A percentile compares a stretch with the other conserved stretches of the same genome.
Conservation (phyloP, 306 rosid genomes). For the Parietaria judaica region DNA sequence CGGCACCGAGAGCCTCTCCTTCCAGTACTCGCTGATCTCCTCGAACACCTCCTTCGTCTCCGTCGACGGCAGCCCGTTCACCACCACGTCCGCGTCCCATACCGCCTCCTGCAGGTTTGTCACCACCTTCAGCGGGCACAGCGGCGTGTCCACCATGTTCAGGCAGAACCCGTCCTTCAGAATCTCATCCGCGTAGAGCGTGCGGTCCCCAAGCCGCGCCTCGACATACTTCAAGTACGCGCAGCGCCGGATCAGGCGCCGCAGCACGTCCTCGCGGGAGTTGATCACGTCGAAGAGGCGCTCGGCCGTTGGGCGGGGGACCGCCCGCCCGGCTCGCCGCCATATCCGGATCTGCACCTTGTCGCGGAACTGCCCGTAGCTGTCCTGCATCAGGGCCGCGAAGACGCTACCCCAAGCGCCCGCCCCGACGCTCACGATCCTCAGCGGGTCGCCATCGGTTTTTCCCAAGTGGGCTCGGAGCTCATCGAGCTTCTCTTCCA, state of each 20-base stretch:
- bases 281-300: slow-evolving; percentile 82
- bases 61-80: slow-evolving; percentile 94
- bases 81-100: slow-evolving; percentile 96
- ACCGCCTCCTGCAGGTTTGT: slow-evolving; percentile 95
- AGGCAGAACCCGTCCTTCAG: slow-evolving; percentile 84
- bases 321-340: slow-evolving; percentile 69
- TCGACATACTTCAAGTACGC: slow-evolving; percentile 87
- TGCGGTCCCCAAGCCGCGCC: slow-evolving; percentile 88
- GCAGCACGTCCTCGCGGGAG: slow-evolving; percentile 73
- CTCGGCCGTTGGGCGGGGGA: slow-evolving; percentile 68
- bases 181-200: slow-evolving; percentile 79
- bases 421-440: slow-evolving; percentile 83
- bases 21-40: slow-evolving; percentile 81
- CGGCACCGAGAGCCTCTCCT: slow-evolving; percentile 77
- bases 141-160: slow-evolving; percentile 91
- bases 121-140: slow-evolving; percentile 85
- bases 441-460: slow-evolving; percentile 57
- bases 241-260: slow-evolving; percentile 80
- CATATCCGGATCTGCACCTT: slow-evolving; percentile 77
- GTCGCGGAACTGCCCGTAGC: slow-evolving; percentile 71
- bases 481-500: slow-evolving; percentile 74
- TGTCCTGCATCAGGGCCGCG: slow-evolving; percentile 69
- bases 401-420: slow-evolving; percentile 99
- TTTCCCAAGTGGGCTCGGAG: slow-evolving; percentile 41
- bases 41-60: slow-evolving; percentile 79